Evolutionary conservation across 192 early-diverging fungal genomes (phyloP).

Genomic region (Gonapodya prolifera): DNA sequence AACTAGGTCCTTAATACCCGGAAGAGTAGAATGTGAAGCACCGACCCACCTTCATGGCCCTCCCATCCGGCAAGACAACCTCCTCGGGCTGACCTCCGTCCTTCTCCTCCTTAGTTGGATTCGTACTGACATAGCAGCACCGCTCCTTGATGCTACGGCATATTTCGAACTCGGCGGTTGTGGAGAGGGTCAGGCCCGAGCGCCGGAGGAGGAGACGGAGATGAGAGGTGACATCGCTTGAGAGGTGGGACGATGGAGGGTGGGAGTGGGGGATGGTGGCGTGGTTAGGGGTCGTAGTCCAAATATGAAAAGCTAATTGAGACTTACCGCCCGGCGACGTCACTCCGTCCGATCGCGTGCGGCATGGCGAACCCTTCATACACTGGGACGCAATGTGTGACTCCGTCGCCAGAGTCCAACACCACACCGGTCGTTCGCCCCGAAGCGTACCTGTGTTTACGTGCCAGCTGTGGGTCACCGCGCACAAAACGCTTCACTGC

Average conservation of each 20-base stretch:
- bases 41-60: conserved; percentile 73
- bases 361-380: conserved; percentile 95
- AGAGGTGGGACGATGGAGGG: neutral
- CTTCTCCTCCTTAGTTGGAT: conserved; percentile 90
- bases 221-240: conserved; percentile 82
- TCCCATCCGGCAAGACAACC: conserved; percentile 71
- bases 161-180: conserved; percentile 89
- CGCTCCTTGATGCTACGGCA: conserved; percentile 94
- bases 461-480: too few species aligned
- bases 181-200: conserved; percentile 73
- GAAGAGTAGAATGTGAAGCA: too few species aligned
- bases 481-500: too few species aligned
- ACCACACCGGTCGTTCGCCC: conserved; percentile 96
- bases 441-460: too few species aligned
- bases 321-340: conserved; percentile 72
- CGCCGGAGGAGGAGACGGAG: conserved; percentile 87
- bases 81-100: conserved; percentile 65
- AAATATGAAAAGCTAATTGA: conserved; percentile 2
- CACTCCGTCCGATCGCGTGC: conserved; percentile 84
- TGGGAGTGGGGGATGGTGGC: too few species aligned
- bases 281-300: too few species aligned
- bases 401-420: conserved; percentile 91
- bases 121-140: conserved; percentile 79
- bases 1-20: too few species aligned
- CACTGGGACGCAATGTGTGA: conserved; percentile 88